These are phyloP conservation scores for Raphidocelis subcapitata DNA, from an alignment of 139 green algal genomes.

Conservation along the genomic window DNA sequence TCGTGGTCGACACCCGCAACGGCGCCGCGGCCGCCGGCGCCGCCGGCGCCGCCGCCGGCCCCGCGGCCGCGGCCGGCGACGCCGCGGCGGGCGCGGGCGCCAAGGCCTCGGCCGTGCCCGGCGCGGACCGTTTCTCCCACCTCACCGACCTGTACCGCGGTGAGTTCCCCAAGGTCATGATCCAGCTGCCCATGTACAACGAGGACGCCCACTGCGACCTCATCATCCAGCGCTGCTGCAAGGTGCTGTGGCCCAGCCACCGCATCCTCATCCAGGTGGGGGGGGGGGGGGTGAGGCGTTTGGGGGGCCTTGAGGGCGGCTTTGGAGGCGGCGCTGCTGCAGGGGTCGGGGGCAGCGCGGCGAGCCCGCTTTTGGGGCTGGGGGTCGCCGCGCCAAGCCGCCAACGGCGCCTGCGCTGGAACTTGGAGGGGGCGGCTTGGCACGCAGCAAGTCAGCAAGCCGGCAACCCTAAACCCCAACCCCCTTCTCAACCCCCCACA, in stretches of 20 bases:
- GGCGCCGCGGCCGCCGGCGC: constrained; percentile 8
- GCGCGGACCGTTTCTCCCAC: constrained; percentile 14
- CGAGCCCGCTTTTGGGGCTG: too few species aligned
- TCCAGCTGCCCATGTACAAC: constrained; percentile 75
- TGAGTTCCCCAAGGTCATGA: constrained; percentile 64
- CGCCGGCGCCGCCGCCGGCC: too few species aligned
- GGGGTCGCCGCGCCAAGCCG: neutral
- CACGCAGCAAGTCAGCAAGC: neutral
- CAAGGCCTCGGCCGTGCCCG: constrained; percentile 5
- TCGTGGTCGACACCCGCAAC: constrained; percentile 22
- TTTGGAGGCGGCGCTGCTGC: too few species aligned
- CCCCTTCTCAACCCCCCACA: too few species aligned
- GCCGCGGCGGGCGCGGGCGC: neutral
- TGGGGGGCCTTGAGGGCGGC: too few species aligned
- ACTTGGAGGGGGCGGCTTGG: neutral
- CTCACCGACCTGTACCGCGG: constrained; percentile 28
- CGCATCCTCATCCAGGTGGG: constrained; percentile 54
- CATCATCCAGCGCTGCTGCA: constrained; percentile 53
- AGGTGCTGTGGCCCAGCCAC: constrained; percentile 49
- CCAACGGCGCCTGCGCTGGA: neutral
- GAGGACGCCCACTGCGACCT: constrained; percentile 47
- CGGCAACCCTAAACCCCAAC: neutral
- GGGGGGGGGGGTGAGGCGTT: too few species aligned
- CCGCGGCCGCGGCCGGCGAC: too few species aligned
- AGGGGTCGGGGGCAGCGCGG: too few species aligned